Percentiles rank a stretch among this genome's conserved stretches.
These are phyloP conservation scores for Penicillium parvum DNA, from an alignment of 495 filamentous ascomycete species.

Conservation along the genomic window DNA sequence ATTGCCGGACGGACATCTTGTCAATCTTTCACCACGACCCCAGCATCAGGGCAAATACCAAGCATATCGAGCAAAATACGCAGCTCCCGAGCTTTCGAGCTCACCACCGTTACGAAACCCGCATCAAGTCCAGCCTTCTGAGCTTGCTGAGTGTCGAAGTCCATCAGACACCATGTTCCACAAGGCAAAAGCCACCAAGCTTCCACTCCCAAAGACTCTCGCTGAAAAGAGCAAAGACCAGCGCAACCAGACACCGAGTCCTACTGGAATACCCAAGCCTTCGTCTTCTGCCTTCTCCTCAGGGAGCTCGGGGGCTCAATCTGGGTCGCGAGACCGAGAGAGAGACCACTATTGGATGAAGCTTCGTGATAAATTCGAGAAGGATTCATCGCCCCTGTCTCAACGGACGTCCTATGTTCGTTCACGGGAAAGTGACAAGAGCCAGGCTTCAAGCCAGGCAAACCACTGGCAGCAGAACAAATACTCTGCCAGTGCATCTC, in stretches of 20 bases:
- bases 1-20: constrained; percentile 32
- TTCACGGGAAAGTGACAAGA: constrained; percentile 23
- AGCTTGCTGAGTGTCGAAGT: constrained; percentile 3
- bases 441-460: constrained; percentile 1
- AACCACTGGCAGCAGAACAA: neutral
- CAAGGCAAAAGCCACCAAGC: constrained; percentile 28
- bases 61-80: constrained; percentile 23
- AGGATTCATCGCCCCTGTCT: constrained; percentile 21
- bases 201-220: constrained; percentile 28
- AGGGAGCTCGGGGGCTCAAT: constrained; percentile 12
- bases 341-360: constrained; percentile 34
- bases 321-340: constrained; percentile 23
- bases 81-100: constrained; percentile 10
- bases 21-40: constrained; percentile 31
- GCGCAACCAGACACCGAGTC: constrained; percentile 18
- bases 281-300: constrained; percentile 10
- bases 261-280: constrained; percentile 20
- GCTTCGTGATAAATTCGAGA: constrained; percentile 28
- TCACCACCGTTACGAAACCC: constrained; percentile 3
- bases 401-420: constrained; percentile 11
- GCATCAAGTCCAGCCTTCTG: constrained; percentile 2
- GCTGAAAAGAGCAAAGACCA: constrained; percentile 17
- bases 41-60: constrained; percentile 14
- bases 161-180: constrained; percentile 11
- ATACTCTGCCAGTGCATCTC: neutral